A percentile compares a stretch with the other conserved stretches of the same genome.
These are phyloP conservation scores for Fusarium citri DNA, from an alignment of 2,329 filamentous ascomycete species.

Conservation along the genomic window DNA sequence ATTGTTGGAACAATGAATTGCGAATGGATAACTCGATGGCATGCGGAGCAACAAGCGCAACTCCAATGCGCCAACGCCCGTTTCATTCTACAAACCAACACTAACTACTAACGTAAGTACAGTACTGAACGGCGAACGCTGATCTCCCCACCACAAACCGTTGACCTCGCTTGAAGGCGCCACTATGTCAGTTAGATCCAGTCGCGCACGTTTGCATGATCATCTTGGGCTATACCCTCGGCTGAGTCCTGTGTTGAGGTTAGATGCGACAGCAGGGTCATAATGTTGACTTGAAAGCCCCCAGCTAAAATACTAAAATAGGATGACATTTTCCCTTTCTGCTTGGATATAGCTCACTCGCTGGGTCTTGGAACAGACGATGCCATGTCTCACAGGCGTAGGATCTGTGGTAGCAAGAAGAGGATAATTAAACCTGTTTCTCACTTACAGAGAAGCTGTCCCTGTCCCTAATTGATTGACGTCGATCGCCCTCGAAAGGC, in stretches of 20 bases:
- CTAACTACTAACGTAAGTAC: not conserved
- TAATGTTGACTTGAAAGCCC: not conserved
- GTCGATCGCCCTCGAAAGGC: conserved; percentile 11
- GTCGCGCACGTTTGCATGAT: conserved; percentile 31
- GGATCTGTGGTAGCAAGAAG: not conserved
- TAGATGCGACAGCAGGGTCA: conserved; percentile 7
- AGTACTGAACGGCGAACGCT: not conserved
- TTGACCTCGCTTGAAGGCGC: conserved; percentile 13
- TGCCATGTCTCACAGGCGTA: not conserved
- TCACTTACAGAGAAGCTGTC: conserved; percentile 22
- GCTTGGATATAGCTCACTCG: not conserved
- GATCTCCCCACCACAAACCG: conserved; percentile 35
- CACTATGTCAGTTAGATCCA: conserved; percentile 41
- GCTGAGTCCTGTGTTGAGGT: conserved; percentile 25
- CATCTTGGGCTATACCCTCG: conserved; percentile 7
- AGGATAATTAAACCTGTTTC: conserved; percentile 20
- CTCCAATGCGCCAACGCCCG: not conserved
- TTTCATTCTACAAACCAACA: not conserved
- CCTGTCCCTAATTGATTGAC: conserved; percentile 9
- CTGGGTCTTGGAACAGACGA: not conserved
- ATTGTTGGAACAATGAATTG: not conserved
- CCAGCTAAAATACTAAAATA: not conserved
- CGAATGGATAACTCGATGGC: not conserved
- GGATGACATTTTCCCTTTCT: too few species aligned
- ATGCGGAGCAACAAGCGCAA: not conserved